phyloP scores from a whole-genome alignment of 345 rosid genomes.

The Rhodomyrtus tomentosa region DNA sequence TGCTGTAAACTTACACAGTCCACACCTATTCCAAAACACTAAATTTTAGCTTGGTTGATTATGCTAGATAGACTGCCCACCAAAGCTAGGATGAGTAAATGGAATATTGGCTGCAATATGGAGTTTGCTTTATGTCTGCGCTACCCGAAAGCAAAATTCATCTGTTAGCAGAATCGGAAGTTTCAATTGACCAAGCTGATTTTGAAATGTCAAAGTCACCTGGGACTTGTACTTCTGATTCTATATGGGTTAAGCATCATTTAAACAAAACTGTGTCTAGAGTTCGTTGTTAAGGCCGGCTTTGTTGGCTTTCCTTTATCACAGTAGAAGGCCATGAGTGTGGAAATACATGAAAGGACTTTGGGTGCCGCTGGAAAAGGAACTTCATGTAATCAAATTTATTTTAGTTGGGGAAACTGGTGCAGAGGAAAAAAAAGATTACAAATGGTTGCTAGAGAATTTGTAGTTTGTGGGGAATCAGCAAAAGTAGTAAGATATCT shows the following conservation, averaged over 20 bases:
- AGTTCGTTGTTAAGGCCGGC: background rate
- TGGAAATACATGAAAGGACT: background rate
- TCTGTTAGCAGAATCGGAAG: background rate
- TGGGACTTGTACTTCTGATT: background rate
- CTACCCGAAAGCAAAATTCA: background rate
- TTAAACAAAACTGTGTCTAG: background rate
- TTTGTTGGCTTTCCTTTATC: background rate
- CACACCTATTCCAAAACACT: background rate
- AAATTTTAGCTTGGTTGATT: background rate
- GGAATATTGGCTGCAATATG: background rate
- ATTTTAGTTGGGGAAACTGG: too few relatives aligned
- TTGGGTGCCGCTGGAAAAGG: background rate
- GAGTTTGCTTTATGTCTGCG: background rate
- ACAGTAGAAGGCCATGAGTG: background rate
- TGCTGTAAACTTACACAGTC: background rate
- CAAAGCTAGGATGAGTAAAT: background rate
- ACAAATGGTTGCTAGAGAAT: too few relatives aligned
- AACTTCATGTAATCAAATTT: background rate
- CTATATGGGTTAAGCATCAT: background rate
- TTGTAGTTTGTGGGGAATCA: too few relatives aligned
- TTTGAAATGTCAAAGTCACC: background rate
- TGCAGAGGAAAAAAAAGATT: too few relatives aligned
- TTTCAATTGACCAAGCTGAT: background rate
- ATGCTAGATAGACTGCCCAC: background rate
- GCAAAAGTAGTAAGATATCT: too few relatives aligned